A percentile compares a stretch with the other conserved stretches of the same genome.
These are phyloP conservation scores for Danielia oregonensis DNA, from an alignment of 805 yeast genomes.

Conservation along the genomic window DNA sequence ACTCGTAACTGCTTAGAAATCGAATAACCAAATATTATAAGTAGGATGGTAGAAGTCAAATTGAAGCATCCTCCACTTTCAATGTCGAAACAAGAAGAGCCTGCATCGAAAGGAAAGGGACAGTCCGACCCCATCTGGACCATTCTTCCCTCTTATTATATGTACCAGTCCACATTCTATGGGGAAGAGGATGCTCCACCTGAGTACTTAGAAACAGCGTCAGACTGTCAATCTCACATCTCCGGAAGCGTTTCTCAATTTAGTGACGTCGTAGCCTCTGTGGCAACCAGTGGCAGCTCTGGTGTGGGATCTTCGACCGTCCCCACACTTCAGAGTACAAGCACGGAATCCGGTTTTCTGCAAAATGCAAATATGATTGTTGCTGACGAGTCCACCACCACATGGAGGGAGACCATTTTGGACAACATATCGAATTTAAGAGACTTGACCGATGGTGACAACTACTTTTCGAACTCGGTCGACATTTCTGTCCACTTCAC, in stretches of 20 bases:
- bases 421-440: conserved; percentile 34
- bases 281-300: background rate
- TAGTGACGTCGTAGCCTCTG: background rate
- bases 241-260: background rate
- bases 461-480: conserved; percentile 23
- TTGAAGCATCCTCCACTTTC: no score
- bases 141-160: conserved; percentile 38
- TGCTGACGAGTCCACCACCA: conserved; percentile 30
- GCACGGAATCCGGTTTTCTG: background rate
- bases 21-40: no score
- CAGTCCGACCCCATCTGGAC: conserved; percentile 33
- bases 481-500: conserved; percentile 30
- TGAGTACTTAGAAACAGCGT: conserved; percentile 12
- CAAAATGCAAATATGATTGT: conserved; percentile 18
- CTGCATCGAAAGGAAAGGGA: no score
- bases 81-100: no score
- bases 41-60: no score
- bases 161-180: conserved; percentile 22
- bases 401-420: conserved; percentile 37
- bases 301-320: background rate
- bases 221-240: conserved; percentile 4
- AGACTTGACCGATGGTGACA: conserved; percentile 28
- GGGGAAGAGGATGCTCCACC: conserved; percentile 11
- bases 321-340: no score
- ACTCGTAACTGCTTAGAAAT: no score